These are phyloP conservation scores for Telopea speciosissima DNA, from an alignment of 177 flowering plant genomes.

Conservation along the genomic window DNA sequence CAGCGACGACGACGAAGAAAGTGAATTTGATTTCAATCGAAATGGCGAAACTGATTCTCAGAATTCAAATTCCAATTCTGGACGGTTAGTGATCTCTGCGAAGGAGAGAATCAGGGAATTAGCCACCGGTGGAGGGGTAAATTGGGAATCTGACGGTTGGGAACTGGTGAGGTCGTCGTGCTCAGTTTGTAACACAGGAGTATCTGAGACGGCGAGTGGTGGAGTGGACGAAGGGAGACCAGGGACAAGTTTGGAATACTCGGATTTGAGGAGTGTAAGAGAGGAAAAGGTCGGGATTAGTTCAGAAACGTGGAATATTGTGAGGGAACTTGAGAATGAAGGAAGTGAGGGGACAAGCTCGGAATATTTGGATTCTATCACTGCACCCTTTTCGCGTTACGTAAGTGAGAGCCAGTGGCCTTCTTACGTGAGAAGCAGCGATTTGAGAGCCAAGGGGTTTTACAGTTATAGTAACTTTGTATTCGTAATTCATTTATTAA, in stretches of 20 bases:
- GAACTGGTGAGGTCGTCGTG: conserved; percentile 32
- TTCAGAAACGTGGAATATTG: background rate
- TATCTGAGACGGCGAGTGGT: background rate
- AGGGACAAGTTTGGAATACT: conserved; percentile 13
- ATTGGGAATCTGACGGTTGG: conserved; percentile 69
- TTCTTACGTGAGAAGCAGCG: background rate
- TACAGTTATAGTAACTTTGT: background rate
- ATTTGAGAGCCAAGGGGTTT: background rate
- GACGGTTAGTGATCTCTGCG: conserved; percentile 11
- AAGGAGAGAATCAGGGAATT: conserved; percentile 38
- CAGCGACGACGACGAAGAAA: conserved; percentile 16
- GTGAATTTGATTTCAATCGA: background rate
- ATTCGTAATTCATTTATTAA: background rate
- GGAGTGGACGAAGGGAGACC: background rate
- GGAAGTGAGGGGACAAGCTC: background rate
- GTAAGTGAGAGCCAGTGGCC: background rate
- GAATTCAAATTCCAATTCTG: background rate
- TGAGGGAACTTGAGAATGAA: background rate
- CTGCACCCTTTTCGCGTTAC: background rate
- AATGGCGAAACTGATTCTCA: background rate
- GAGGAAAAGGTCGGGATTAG: background rate
- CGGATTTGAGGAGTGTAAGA: background rate
- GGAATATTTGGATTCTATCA: conserved; percentile 6
- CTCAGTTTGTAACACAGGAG: conserved; percentile 4
- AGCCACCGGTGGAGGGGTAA: conserved; percentile 26